A percentile compares a stretch with the other conserved stretches of the same genome.
phyloP scores from a whole-genome alignment of 768 basidiomycete species.

The Tubosaeta sp. region DNA sequence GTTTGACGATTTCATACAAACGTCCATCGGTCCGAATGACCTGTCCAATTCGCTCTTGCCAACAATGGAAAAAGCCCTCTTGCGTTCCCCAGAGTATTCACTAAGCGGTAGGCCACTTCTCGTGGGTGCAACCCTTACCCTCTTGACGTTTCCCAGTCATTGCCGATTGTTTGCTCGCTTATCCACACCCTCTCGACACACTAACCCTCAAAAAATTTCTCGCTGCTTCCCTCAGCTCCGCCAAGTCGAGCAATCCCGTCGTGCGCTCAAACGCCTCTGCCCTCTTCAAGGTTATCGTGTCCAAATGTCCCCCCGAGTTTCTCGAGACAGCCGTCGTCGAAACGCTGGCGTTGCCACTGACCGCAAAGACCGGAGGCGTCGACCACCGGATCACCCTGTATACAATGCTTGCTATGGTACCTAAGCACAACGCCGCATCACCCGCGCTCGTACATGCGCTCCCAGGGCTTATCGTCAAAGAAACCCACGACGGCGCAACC shows the following conservation, averaged over 20 bases:
- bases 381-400: constrained; percentile 84
- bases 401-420: constrained; percentile 61
- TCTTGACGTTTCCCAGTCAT: constrained; percentile 39
- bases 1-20: constrained; percentile 58
- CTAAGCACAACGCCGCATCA: constrained; percentile 48
- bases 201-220: constrained; percentile 52
- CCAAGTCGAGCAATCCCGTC: constrained; percentile 67
- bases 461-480: constrained; percentile 57
- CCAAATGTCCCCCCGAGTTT: constrained; percentile 34
- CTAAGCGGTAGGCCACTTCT: constrained; percentile 48
- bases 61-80: constrained; percentile 70
- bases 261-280: constrained; percentile 54
- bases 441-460: constrained; percentile 37
- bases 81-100: constrained; percentile 78
- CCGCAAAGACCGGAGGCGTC: constrained; percentile 81
- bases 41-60: constrained; percentile 58
- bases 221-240: constrained; percentile 55
- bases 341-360: constrained; percentile 66
- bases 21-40: constrained; percentile 47
- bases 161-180: constrained; percentile 53
- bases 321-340: constrained; percentile 53
- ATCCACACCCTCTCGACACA: constrained; percentile 44
- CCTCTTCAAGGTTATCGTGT: constrained; percentile 51
- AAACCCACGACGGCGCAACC: constrained; percentile 68
- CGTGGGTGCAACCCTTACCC: not conserved